A percentile compares a stretch with the other conserved stretches of the same genome.
phyloP scores from a whole-genome alignment of 257 asterid genomes.

The Solanum arcanum region DNA sequence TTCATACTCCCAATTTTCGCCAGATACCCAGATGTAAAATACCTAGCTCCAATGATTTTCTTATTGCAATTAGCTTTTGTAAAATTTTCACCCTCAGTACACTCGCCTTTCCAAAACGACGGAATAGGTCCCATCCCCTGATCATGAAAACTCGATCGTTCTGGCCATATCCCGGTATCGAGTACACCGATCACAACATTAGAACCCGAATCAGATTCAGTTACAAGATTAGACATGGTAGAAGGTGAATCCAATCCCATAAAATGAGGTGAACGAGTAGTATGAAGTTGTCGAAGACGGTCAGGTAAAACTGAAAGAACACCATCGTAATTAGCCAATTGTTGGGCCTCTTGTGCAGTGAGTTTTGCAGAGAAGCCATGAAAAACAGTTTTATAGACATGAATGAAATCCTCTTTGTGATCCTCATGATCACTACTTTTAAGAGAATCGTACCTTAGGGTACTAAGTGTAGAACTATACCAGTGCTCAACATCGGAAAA shows the following conservation, averaged over 20 bases:
- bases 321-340: slow-evolving; percentile 28
- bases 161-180: slow-evolving; percentile 85
- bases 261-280: slow-evolving; percentile 59
- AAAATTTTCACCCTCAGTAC: slow-evolving; percentile 44
- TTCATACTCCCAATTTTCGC: slow-evolving; percentile 24
- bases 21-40: slow-evolving; percentile 41
- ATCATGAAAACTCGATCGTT: slow-evolving; percentile 58
- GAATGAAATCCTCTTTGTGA: slow-evolving; percentile 19
- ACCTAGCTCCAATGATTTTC: slow-evolving; percentile 68
- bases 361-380: slow-evolving; percentile 69
- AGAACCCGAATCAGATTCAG: slow-evolving; percentile 62
- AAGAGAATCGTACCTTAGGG: slow-evolving; percentile 18
- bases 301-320: slow-evolving; percentile 57
- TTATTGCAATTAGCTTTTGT: slow-evolving; percentile 40
- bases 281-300: slow-evolving; percentile 55
- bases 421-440: neutral
- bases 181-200: slow-evolving; percentile 56
- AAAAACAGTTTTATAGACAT: slow-evolving; percentile 58
- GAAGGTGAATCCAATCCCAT: slow-evolving; percentile 29
- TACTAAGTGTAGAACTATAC: slow-evolving; percentile 61
- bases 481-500: slow-evolving; percentile 46
- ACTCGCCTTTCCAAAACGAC: slow-evolving; percentile 59
- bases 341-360: slow-evolving; percentile 34
- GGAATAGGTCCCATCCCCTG: slow-evolving; percentile 60
- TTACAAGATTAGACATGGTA: slow-evolving; percentile 21